Conservation (phyloP, 2,329 filamentous ascomycete species). For the Fusarium guadeloupense region DNA sequence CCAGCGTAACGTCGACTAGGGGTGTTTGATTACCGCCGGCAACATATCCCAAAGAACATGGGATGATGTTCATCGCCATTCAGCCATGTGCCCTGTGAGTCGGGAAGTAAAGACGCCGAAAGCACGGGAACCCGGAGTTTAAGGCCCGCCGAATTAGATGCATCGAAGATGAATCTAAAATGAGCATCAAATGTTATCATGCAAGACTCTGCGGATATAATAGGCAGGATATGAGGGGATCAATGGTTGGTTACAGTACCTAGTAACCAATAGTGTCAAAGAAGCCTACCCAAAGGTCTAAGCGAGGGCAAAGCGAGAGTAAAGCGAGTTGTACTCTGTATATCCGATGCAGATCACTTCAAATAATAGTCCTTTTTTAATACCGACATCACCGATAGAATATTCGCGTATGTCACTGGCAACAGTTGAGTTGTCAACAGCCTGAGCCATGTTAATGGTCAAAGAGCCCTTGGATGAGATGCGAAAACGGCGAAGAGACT, state of each 20-base stretch:
- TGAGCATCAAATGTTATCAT: conserved; percentile 2
- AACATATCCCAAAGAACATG: conserved; percentile 7
- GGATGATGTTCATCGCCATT: conserved; percentile 4
- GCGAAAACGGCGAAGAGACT: not conserved
- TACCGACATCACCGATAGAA: conserved; percentile 1
- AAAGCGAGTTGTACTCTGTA: not conserved
- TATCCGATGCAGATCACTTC: conserved; percentile 10
- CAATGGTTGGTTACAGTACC: not conserved
- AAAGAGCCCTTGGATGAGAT: not conserved
- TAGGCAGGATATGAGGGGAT: not conserved
- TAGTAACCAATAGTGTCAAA: not conserved
- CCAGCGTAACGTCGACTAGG: conserved; percentile 29
- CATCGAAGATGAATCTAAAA: not conserved
- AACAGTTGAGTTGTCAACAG: not conserved
- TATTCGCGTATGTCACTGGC: conserved; percentile 2
- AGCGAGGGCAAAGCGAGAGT: conserved; percentile 5
- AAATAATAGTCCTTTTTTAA: not conserved
- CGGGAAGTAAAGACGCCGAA: not conserved
- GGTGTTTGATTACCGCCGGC: conserved; percentile 16
- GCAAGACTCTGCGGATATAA: not conserved
- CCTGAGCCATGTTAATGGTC: not conserved
- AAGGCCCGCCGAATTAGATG: conserved; percentile 7
- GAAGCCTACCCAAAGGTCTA: not conserved
- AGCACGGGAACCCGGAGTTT: conserved; percentile 17
- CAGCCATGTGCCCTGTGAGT: conserved; percentile 27